Conservation (phyloP, 2,329 filamentous ascomycete genomes). For the Ascomycota sp. region DNA sequence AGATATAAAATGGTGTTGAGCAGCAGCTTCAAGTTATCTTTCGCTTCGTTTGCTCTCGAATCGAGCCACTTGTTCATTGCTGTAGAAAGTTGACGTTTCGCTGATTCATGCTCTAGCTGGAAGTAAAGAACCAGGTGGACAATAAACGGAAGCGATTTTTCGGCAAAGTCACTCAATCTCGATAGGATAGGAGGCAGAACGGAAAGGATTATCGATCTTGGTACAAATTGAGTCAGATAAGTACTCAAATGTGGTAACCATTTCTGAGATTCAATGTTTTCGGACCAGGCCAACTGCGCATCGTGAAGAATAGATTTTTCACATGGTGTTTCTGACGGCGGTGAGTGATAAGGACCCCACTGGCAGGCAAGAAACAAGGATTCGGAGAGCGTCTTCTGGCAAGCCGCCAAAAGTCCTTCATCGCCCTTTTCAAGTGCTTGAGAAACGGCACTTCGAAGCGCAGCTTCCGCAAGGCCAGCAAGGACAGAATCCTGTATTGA, state of each 20-base stretch:
- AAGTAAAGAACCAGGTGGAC: slow-evolving; percentile 58
- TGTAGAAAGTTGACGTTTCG: slow-evolving; percentile 39
- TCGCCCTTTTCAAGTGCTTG: slow-evolving; percentile 25
- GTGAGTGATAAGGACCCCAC: slow-evolving; percentile 32
- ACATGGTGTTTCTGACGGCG: slow-evolving; percentile 25
- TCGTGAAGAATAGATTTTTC: slow-evolving; percentile 1
- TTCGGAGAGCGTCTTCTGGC: slow-evolving; percentile 27
- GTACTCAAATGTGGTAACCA: slow-evolving; percentile 44
- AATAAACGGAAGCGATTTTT: slow-evolving; percentile 58
- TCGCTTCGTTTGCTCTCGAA: slow-evolving; percentile 14
- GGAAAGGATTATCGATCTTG: slow-evolving; percentile 43
- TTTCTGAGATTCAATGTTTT: slow-evolving; percentile 18
- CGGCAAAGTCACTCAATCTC: slow-evolving; percentile 45
- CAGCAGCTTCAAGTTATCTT: slow-evolving; percentile 46
- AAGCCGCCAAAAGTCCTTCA: slow-evolving; percentile 24
- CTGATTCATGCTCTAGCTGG: slow-evolving; percentile 39
- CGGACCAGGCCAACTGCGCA: slow-evolving; percentile 10
- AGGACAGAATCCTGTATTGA: slow-evolving; percentile 30
- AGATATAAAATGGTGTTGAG: slow-evolving; percentile 70
- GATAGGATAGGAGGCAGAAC: slow-evolving; percentile 44
- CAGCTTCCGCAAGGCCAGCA: slow-evolving; percentile 37
- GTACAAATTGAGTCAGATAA: slow-evolving; percentile 34
- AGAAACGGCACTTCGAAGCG: slow-evolving; percentile 32
- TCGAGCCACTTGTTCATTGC: slow-evolving; percentile 42
- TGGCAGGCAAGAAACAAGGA: slow-evolving; percentile 29